Base-by-base conservation (phyloP, 2,329 filamentous ascomycete genomes). In the Boeremia lycopersici region DNA sequence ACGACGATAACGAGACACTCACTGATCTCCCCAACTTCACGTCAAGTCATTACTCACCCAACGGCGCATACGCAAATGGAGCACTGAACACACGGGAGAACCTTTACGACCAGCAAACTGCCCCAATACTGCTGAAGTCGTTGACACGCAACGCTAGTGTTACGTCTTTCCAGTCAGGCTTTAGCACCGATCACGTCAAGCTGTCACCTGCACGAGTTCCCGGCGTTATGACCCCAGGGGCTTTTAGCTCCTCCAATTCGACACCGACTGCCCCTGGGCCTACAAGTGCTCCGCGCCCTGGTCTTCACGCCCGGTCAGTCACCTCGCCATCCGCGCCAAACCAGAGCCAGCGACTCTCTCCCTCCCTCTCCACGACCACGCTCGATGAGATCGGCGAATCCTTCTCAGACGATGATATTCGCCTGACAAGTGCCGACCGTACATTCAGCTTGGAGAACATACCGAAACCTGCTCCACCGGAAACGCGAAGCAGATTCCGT, bases 71-170 rank as follows among this genome's bases (percentile, higher is more conserved):
- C 54, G 42, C 59, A 13, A 66, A 64, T 12, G 59, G 63, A 30
- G 60, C 63, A 9, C 86, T 87, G 46, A 62, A 67, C 31, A 63
- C 65, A 10, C 86, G 87, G 46, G 90, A 93, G 19, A 87, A 91
- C 70, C 78, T 97, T 0, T 97, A 98, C 74, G 93, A 97, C 67
- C 91, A 96, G 73, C 91, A 96, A 70, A 96, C 95, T 6, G 81
- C 95, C 10, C 93, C 93, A 0, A 96, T 97, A 46, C 78, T 97
- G 6, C 89, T 95, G 65, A 90, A 95, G 69, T 95, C 91, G 0
- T 81, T 89, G 23, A 84, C 82, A 19, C 69, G 90, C 10, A 93
- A 87, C 60, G 88, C 89, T 33, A 89, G 86, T 45, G 84, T 86
- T 1, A 84, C 84, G 0, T 89, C 88, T 0, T 95, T 98, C 74